These are phyloP conservation scores for Dovyalis caffra DNA, from an alignment of 345 rosid species.

Conservation along the genomic window DNA sequence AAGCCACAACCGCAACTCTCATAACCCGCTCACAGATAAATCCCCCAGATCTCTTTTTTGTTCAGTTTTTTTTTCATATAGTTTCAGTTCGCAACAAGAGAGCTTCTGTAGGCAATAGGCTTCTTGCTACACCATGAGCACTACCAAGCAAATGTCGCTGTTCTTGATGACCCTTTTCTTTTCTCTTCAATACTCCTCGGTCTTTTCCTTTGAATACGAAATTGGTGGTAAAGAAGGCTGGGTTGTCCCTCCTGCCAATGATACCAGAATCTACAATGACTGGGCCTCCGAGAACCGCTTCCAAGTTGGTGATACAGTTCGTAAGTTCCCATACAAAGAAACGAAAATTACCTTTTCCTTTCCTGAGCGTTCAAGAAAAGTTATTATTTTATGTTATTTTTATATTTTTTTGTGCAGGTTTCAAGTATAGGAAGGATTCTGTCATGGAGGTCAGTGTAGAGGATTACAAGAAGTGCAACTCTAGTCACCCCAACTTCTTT, in stretches of 20 bases:
- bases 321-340: constrained; percentile 32
- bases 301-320: constrained; percentile 54
- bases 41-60: too few species aligned
- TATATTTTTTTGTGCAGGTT: constrained; percentile 28
- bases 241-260: constrained; percentile 52
- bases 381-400: too few species aligned
- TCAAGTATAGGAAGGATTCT: constrained; percentile 59
- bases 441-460: constrained; percentile 49
- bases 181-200: constrained; percentile 22
- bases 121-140: background rate
- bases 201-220: constrained; percentile 48
- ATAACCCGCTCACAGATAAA: background rate
- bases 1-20: background rate
- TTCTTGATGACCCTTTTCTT: constrained; percentile 20
- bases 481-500: constrained; percentile 50
- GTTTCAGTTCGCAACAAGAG: too few species aligned
- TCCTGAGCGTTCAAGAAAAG: background rate
- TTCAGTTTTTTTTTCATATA: too few species aligned
- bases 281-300: constrained; percentile 85
- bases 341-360: background rate
- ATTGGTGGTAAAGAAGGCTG: constrained; percentile 71
- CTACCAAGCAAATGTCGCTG: constrained; percentile 2
- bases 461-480: constrained; percentile 57
- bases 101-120: too few species aligned
- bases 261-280: constrained; percentile 48